A percentile compares a stretch with the other conserved stretches of the same genome.
These are phyloP conservation scores for Flaveria sonorensis DNA, from an alignment of 129 eudicot genomes.

Conservation along the genomic window DNA sequence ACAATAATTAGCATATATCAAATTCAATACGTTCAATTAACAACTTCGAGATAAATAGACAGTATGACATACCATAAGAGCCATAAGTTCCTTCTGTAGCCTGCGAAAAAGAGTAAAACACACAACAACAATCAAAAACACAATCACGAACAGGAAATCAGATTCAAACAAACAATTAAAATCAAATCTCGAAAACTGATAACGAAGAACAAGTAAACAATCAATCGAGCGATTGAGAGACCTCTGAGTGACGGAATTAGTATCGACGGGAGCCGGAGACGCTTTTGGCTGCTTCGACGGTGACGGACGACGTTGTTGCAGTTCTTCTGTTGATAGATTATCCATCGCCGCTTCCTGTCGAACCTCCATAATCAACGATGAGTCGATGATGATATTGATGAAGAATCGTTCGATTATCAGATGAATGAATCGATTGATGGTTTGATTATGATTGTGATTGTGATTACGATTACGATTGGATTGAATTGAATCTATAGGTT, in stretches of 20 bases:
- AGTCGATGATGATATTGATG: not conserved
- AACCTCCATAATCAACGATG: conserved; percentile 45
- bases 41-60: not conserved
- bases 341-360: conserved; percentile 44
- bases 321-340: conserved; percentile 45
- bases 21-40: conserved; percentile 1
- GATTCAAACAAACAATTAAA: not conserved
- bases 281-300: conserved; percentile 50
- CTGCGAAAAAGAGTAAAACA: conserved; percentile 36
- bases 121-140: not conserved
- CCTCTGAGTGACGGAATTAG: conserved; percentile 77
- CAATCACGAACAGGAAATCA: conserved; percentile 6
- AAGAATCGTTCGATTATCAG: not conserved
- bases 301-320: conserved; percentile 42
- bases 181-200: not conserved
- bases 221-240: conserved; percentile 11
- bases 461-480: conserved; percentile 17
- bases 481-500: conserved; percentile 23
- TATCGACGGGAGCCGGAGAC: conserved; percentile 42
- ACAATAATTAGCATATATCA: conserved; percentile 1
- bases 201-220: not conserved
- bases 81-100: conserved; percentile 88
- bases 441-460: conserved; percentile 21
- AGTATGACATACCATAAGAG: conserved; percentile 62
- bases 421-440: conserved; percentile 21